Evolutionary conservation across 192 early-diverging fungal species (phyloP).

Genomic region (Umbelopsis isabellina): DNA sequence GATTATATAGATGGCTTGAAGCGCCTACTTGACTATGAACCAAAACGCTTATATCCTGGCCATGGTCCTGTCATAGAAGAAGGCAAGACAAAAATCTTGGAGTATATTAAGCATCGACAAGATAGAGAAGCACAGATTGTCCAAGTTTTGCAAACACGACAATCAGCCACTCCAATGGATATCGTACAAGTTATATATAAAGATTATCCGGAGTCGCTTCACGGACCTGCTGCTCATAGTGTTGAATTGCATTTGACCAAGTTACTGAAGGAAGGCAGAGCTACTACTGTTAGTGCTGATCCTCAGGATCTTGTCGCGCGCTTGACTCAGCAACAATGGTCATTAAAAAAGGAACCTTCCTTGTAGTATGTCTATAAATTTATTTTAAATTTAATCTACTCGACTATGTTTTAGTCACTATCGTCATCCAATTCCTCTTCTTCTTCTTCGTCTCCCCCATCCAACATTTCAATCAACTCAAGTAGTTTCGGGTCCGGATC

Average conservation of each 20-base stretch:
- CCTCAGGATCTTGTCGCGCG: neutral
- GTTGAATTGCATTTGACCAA: constrained; percentile 61
- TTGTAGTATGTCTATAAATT: constrained; percentile 15
- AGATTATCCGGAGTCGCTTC: constrained; percentile 53
- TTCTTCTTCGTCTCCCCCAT: constrained; percentile 11
- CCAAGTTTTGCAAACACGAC: constrained; percentile 19
- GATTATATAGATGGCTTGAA: constrained; percentile 72
- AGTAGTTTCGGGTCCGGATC: constrained; percentile 1
- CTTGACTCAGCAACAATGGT: constrained; percentile 18
- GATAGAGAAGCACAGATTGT: constrained; percentile 79
- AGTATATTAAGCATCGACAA: constrained; percentile 79
- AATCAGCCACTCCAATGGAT: constrained; percentile 41
- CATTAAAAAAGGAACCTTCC: neutral
- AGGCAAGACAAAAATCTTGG: constrained; percentile 62
- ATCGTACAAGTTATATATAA: constrained; percentile 59
- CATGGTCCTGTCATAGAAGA: constrained; percentile 81
- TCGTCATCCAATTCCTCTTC: constrained; percentile 16
- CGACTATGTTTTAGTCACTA: neutral
- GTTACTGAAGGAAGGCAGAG: constrained; percentile 51
- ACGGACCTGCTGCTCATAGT: constrained; percentile 53
- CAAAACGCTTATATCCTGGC: constrained; percentile 55
- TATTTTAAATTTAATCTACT: neutral
- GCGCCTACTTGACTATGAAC: constrained; percentile 45
- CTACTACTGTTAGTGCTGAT: neutral
- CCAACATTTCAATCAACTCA: constrained; percentile 14